phyloP scores from a whole-genome alignment of 2,329 filamentous ascomycete species.

The Periconia digitata region DNA sequence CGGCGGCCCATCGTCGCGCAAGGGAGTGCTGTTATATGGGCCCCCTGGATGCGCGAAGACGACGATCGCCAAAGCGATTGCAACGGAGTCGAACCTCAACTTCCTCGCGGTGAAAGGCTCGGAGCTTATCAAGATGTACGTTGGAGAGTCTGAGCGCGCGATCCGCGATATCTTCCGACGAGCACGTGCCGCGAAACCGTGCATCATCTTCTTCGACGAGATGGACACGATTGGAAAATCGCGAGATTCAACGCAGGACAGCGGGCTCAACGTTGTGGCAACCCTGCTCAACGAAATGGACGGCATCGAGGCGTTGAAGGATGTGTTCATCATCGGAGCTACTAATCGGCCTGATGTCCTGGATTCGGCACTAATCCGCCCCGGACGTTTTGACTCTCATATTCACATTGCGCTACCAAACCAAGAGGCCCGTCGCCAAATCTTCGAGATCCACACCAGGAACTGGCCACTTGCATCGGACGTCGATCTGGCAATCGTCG shows the following conservation, averaged over 20 bases:
- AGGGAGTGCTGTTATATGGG: conserved; percentile 85
- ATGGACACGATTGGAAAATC: conserved; percentile 80
- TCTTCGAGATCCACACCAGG: conserved; percentile 68
- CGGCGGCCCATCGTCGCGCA: conserved; percentile 56
- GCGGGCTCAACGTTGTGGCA: conserved; percentile 79
- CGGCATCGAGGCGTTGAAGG: conserved; percentile 81
- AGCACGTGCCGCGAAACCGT: conserved; percentile 80
- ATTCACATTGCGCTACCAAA: conserved; percentile 86
- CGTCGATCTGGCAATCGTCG: conserved; percentile 67
- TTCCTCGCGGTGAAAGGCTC: conserved; percentile 94
- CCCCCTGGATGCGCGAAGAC: conserved; percentile 96
- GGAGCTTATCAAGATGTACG: conserved; percentile 94
- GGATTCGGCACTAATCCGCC: conserved; percentile 81
- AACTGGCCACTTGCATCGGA: conserved; percentile 63
- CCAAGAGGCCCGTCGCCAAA: conserved; percentile 70
- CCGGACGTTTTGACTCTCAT: conserved; percentile 80
- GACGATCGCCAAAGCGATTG: conserved; percentile 84
- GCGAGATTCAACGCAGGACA: conserved; percentile 52
- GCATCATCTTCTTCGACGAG: conserved; percentile 96
- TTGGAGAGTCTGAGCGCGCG: conserved; percentile 87
- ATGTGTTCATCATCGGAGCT: conserved; percentile 84
- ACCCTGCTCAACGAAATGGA: conserved; percentile 95
- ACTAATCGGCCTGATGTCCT: conserved; percentile 88
- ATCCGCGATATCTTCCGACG: conserved; percentile 84
- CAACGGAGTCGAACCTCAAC: conserved; percentile 87